phyloP scores from a whole-genome alignment of 768 basidiomycete genomes.

The Lentinula detonsa region DNA sequence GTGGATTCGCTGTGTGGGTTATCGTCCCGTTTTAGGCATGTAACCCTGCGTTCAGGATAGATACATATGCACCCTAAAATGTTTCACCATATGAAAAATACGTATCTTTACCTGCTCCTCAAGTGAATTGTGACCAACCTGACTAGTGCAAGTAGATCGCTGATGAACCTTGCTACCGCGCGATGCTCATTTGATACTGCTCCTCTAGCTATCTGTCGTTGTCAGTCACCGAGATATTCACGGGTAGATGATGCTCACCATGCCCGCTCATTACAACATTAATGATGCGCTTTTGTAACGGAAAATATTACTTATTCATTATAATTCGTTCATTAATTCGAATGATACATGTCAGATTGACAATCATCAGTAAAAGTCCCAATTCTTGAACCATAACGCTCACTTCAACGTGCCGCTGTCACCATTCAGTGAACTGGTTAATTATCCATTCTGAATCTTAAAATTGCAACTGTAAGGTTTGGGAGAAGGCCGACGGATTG shows the following conservation, averaged over 20 bases:
- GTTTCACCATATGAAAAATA: background rate
- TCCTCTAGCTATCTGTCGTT: background rate
- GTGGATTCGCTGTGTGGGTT: background rate
- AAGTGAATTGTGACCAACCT: background rate
- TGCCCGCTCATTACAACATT: background rate
- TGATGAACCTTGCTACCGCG: constrained; percentile 1
- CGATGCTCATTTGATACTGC: background rate
- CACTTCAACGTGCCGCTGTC: background rate
- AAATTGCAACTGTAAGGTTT: too few species aligned
- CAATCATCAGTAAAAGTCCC: background rate
- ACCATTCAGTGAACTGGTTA: too few species aligned
- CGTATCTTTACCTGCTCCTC: background rate
- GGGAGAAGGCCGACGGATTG: background rate
- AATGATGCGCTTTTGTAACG: background rate
- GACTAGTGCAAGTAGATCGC: background rate
- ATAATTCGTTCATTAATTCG: background rate
- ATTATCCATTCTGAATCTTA: too few species aligned
- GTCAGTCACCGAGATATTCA: background rate
- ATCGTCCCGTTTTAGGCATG: background rate
- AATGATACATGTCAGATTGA: background rate
- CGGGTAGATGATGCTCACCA: background rate
- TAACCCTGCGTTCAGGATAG: background rate
- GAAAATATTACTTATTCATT: too few species aligned
- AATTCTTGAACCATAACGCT: too few species aligned
- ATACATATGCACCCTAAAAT: background rate